Evolutionary conservation across 176 grass and related monocot genomes (phyloP).

Genomic region (Puya raimondii): DNA sequence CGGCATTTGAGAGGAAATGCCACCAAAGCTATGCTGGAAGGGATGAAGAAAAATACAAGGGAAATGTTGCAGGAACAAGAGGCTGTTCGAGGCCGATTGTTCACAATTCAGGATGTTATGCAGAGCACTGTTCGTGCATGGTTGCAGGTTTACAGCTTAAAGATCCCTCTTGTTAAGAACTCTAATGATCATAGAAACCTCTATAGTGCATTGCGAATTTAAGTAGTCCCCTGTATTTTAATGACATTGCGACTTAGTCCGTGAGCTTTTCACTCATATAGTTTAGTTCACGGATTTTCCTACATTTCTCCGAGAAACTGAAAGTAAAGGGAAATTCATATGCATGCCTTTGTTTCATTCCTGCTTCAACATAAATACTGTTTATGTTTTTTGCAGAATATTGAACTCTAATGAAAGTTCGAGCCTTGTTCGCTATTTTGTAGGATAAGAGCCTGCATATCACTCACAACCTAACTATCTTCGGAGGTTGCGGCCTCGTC

Average conservation of each 20-base stretch:
- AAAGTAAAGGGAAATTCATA: too few relatives aligned
- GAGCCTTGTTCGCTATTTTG: slow-evolving; percentile 12
- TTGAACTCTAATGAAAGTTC: neutral
- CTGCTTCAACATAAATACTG: too few relatives aligned
- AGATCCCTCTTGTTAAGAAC: too few relatives aligned
- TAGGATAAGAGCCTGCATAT: slow-evolving; percentile 46
- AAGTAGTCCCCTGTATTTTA: too few relatives aligned
- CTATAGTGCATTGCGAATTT: too few relatives aligned
- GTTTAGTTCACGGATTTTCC: too few relatives aligned
- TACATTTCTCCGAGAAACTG: too few relatives aligned
- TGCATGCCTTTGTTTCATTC: too few relatives aligned
- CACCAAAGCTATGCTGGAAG: slow-evolving; percentile 36
- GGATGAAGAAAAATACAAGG: slow-evolving; percentile 35
- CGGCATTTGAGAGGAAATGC: slow-evolving; percentile 31
- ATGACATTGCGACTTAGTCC: too few relatives aligned
- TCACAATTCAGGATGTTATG: slow-evolving; percentile 65
- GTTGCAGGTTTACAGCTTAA: slow-evolving; percentile 31
- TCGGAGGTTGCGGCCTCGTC: slow-evolving; percentile 40
- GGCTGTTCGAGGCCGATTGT: slow-evolving; percentile 38
- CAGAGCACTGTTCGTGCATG: slow-evolving; percentile 51
- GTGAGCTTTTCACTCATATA: too few relatives aligned
- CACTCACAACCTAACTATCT: slow-evolving; percentile 45
- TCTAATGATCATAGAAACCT: too few relatives aligned
- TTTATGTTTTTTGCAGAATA: neutral
- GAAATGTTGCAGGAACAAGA: slow-evolving; percentile 59